Percentiles rank a stretch among this genome's conserved stretches.
Evolutionary conservation across 805 yeast genomes (phyloP).

Genomic region (Suhomyces xylopsoci): DNA sequence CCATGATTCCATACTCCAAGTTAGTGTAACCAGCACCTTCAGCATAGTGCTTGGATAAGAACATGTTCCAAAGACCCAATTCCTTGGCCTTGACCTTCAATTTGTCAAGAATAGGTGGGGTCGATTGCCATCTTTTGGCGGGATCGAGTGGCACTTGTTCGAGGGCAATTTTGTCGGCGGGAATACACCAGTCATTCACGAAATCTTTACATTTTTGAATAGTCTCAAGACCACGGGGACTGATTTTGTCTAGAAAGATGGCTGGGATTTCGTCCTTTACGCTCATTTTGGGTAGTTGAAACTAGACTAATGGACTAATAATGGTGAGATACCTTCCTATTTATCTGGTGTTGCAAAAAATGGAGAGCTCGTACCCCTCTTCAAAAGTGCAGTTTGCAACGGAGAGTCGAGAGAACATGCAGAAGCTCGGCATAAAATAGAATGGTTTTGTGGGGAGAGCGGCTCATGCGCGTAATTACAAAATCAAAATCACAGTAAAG

Average conservation of each 20-base stretch:
- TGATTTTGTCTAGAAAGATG: constrained; percentile 33
- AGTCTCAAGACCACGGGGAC: constrained; percentile 36
- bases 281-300: constrained; percentile 9
- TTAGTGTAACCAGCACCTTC: constrained; percentile 60
- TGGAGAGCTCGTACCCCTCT: background rate
- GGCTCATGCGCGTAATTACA: background rate
- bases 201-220: constrained; percentile 44
- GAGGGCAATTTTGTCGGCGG: constrained; percentile 49
- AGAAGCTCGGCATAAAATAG: background rate
- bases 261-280: constrained; percentile 39
- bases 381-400: background rate
- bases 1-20: constrained; percentile 64
- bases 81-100: constrained; percentile 51
- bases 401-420: background rate
- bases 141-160: constrained; percentile 40
- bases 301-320: background rate
- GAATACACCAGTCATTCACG: constrained; percentile 55
- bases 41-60: constrained; percentile 45
- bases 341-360: background rate
- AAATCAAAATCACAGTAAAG: background rate
- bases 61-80: constrained; percentile 61
- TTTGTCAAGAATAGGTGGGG: constrained; percentile 49
- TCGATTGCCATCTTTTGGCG: constrained; percentile 42
- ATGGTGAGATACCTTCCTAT: background rate
- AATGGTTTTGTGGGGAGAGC: background rate